Evolutionary conservation across 345 rosid genomes (phyloP), one percentile per base, ranked within the genome.

Genomic region (Citropsis articulata): DNA sequence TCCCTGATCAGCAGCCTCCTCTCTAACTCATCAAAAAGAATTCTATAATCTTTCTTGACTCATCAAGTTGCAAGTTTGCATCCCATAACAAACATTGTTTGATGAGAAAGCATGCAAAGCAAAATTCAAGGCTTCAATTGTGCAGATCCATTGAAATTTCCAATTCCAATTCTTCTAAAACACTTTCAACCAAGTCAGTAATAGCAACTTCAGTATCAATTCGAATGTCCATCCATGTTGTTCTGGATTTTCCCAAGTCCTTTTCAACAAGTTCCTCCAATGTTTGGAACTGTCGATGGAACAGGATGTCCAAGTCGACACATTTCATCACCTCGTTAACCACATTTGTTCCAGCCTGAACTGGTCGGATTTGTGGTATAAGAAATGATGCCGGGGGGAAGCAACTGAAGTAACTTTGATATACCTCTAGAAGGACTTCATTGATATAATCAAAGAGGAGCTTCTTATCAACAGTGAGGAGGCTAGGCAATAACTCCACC

Each of bases 351-450:
- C 72, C 67, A 4, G 77, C 59, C 45, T 73, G 65, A n/a, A 76
- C 14, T 2, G 72, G 81, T 76, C 36, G 73, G 28, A 76, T 67
- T 50, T 75, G 80, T 13, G 81, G 84, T 60, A 84, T 80, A 35
- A 81, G 66, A 14, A 86, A 72, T 73, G 89, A 77, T 61, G 64
- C 21, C 84, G 90, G 80, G 13, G 89, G 90, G 56, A 85, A 84
- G 77, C 69, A 82, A 81, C 83, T 81, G 18, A 80, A 78, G 75
- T 87, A 69, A 75, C 80, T 75, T 64, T 67, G 75, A 69, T 65
- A 69, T 13, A 83, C 77, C 81, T 88, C 91, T 71, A 80, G 77
- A 71, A 94, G 87, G 60, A 92, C 83, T 83, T 92, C 97, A 62
- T 85, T 87, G 0, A 88, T 69, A 77, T 85, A 88, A 74, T 87